Evolutionary conservation across 108 stramenopile species (phyloP).

Genomic region (Pseudonitzschia delicatissima): DNA sequence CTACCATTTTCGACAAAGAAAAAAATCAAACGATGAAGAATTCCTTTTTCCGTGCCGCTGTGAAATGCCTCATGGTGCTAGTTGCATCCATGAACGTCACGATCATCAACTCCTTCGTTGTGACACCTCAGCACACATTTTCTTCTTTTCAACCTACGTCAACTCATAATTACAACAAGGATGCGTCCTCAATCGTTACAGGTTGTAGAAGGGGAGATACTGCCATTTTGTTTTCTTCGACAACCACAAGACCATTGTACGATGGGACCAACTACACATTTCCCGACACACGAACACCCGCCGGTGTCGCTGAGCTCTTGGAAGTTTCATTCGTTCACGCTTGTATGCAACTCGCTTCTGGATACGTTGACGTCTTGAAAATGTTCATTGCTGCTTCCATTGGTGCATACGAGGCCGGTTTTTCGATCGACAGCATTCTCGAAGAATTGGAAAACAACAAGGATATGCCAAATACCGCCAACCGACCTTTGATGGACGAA

Average conservation of each 20-base stretch:
- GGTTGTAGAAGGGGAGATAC: not conserved
- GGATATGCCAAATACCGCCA: slow-evolving; percentile 55
- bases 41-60: not conserved
- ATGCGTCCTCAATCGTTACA: not conserved
- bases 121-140: not conserved
- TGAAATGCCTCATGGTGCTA: not conserved
- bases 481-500: slow-evolving; percentile 63
- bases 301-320: slow-evolving; percentile 66
- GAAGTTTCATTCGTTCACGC: slow-evolving; percentile 83
- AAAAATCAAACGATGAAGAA: not conserved
- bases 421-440: slow-evolving; percentile 35
- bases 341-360: slow-evolving; percentile 67
- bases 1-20: no score
- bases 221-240: not conserved
- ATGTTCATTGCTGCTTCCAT: slow-evolving; percentile 77
- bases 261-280: slow-evolving; percentile 39
- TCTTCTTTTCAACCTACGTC: not conserved
- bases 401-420: slow-evolving; percentile 63
- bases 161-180: not conserved
- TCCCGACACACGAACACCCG: slow-evolving; percentile 26
- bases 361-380: slow-evolving; percentile 81
- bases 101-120: not conserved
- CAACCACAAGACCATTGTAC: slow-evolving; percentile 21
- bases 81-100: not conserved
- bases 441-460: slow-evolving; percentile 34